phyloP scores from a whole-genome alignment of 495 filamentous ascomycete species.

The Mytilinidion resinicola region DNA sequence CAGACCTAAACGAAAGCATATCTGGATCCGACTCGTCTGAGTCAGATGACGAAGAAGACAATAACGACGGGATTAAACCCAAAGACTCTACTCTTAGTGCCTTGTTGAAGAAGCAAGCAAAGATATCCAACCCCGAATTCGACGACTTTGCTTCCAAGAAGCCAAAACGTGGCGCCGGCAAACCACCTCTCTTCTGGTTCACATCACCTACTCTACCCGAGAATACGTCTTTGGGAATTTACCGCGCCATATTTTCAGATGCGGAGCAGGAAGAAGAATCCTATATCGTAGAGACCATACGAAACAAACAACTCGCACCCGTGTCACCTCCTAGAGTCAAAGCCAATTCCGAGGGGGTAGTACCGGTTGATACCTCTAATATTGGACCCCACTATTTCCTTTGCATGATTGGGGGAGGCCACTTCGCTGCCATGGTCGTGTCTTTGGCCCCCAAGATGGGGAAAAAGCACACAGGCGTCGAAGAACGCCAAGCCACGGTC shows the following conservation, averaged over 20 bases:
- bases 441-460: conserved; percentile 73
- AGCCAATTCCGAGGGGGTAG: conserved; percentile 43
- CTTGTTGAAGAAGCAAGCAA: conserved; percentile 77
- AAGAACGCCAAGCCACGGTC: conserved; percentile 75
- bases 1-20: conserved; percentile 78
- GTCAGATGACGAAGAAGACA: conserved; percentile 49
- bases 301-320: conserved; percentile 67
- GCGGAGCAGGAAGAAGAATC: conserved; percentile 60
- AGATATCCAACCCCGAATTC: conserved; percentile 51
- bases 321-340: conserved; percentile 41
- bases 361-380: conserved; percentile 43
- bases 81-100: conserved; percentile 61
- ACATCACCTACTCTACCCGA: conserved; percentile 64
- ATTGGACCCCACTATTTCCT: conserved; percentile 80
- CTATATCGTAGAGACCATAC: conserved; percentile 57
- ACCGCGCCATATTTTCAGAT: conserved; percentile 72
- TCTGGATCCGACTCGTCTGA: conserved; percentile 68
- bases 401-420: conserved; percentile 97
- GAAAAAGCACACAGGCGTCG: conserved; percentile 60
- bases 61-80: conserved; percentile 32
- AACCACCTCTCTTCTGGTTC: conserved; percentile 80
- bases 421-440: conserved; percentile 95
- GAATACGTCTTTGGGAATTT: conserved; percentile 77
- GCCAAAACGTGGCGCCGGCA: conserved; percentile 53
- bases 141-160: conserved; percentile 40